These are phyloP conservation scores for Geosmithia flava DNA, from an alignment of 2,329 filamentous ascomycete species.

Conservation along the genomic window DNA sequence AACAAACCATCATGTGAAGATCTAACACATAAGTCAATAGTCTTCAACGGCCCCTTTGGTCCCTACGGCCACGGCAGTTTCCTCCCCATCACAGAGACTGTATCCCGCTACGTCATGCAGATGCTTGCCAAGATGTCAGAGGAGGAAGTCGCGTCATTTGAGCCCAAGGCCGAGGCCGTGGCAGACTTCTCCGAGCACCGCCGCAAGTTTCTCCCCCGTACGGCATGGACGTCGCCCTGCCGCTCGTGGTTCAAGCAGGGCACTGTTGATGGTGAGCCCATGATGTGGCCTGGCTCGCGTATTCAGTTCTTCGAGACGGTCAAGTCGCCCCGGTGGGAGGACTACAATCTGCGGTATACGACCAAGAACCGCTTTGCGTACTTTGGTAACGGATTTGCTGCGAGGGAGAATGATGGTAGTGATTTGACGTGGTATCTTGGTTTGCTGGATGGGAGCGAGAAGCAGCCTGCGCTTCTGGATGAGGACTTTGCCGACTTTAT, in stretches of 20 bases:
- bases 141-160: constrained; percentile 33
- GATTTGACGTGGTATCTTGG: constrained; percentile 1
- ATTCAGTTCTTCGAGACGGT: constrained; percentile 36
- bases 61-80: constrained; percentile 39
- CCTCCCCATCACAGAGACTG: constrained; percentile 38
- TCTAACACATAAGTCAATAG: constrained; percentile 11
- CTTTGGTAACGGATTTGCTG: constrained; percentile 41
- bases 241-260: constrained; percentile 39
- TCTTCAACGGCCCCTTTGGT: constrained; percentile 38
- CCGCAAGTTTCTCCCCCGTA: constrained; percentile 38
- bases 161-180: constrained; percentile 30
- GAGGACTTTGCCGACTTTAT: constrained; percentile 11
- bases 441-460: constrained; percentile 5
- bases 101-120: constrained; percentile 36
- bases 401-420: constrained; percentile 33
- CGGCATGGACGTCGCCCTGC: constrained; percentile 33
- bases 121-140: constrained; percentile 35
- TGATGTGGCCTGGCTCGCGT: constrained; percentile 35
- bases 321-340: constrained; percentile 39
- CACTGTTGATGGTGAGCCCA: constrained; percentile 25
- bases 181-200: constrained; percentile 38
- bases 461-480: constrained; percentile 9
- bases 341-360: constrained; percentile 38
- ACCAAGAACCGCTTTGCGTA: constrained; percentile 50
- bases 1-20: neutral